Percentiles rank a stretch among this genome's conserved stretches.
These are phyloP conservation scores for Fragaria vesca DNA, from an alignment of 306 rosid genomes.

Conservation along the genomic window DNA sequence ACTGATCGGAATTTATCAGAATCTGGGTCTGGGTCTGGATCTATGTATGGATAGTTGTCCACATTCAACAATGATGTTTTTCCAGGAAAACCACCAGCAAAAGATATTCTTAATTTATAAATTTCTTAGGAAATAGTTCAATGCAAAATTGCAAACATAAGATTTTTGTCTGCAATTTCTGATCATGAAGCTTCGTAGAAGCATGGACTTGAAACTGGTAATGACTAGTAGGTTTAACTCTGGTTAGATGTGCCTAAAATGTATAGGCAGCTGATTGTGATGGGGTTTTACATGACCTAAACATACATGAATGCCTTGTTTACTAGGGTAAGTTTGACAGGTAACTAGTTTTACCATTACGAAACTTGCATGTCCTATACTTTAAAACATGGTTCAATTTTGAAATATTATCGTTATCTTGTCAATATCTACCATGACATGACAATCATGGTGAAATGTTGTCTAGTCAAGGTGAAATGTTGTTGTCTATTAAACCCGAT, in stretches of 20 bases:
- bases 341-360: not conserved
- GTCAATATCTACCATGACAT: not conserved
- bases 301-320: not conserved
- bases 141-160: not conserved
- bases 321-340: not conserved
- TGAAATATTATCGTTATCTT: not conserved
- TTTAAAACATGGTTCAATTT: not conserved
- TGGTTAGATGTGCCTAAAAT: not conserved
- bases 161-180: constrained; percentile 2
- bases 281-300: not conserved
- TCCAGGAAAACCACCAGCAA: not conserved
- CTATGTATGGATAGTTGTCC: not conserved
- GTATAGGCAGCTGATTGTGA: not conserved
- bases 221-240: not conserved
- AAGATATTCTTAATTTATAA: not conserved
- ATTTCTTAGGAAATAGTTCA: not conserved
- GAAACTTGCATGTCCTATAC: not conserved
- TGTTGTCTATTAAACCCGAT: no score
- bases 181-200: constrained; percentile 23
- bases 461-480: no score
- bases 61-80: not conserved
- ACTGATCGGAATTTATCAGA: not conserved
- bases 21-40: not conserved
- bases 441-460: no score
- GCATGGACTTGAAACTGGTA: not conserved